Evolutionary conservation across 225 moss, liverwort and hornwort species (phyloP), one percentile per base, ranked within the genome.

Genomic region (Ulota crispa): DNA sequence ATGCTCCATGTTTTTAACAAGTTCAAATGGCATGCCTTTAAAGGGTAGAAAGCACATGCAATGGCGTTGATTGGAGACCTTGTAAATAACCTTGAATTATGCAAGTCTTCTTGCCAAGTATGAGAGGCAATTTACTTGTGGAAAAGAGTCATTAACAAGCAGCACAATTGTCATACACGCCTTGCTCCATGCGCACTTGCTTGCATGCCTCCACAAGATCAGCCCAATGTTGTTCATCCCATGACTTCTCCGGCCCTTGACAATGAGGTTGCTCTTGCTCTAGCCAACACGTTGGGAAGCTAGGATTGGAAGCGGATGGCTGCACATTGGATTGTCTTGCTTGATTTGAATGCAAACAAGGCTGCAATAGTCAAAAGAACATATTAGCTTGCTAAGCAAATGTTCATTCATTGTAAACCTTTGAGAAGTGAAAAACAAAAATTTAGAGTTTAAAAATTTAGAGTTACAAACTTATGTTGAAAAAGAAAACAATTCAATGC

Each of bases 141-240:
- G 45, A 62, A 39, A 56, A 52, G 18, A 6, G 42, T 83, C 54
- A 77, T 31, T 78, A 73, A 63, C 78, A 86, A 73, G 80, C 73
- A 28, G 61, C 41, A 21, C 80, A 83, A 75, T 34, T 74, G 75
- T 80, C 83, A 61, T 50, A 81, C 59, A 70, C 36, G 30, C 65
- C 78, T 65, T 62, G 77, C 73, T 77, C 47, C 74, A 13, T 71
- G 5, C 81, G 73, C 53, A 47, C 62, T 73, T 73, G 78, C 76
- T 75, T 86, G 79, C 76, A 62, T 60, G 42, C 53, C 76, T 81
- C 72, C 8, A 79, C 73, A 20, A 79, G 54, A 79, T 73, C 59
- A 30, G 60, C 59, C 84, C 89, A 87, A 73, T 64, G 86, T 24
- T 87, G 55, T 72, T 84, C 85, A 54, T 85, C 87, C 47, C 68